Conservation (phyloP, 192 early-diverging fungal species). For the Backusella circina region DNA sequence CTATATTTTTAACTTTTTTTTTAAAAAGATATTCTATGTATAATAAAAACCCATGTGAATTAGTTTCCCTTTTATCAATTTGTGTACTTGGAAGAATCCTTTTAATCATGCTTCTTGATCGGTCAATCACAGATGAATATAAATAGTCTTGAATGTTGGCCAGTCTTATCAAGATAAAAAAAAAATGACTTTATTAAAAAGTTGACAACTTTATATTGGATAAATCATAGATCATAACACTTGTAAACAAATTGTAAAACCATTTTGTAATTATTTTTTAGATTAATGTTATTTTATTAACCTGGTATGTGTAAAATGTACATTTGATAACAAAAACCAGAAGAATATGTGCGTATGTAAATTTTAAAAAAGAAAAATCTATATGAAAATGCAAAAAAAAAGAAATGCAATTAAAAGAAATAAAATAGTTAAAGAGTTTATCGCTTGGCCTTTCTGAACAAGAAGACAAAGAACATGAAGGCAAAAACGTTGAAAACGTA, state of each 20-base stretch:
- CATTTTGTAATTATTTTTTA: background rate
- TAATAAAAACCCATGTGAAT: background rate
- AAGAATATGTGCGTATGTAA: background rate
- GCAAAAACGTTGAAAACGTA: constrained; percentile 46
- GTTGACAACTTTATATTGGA: too few relatives aligned
- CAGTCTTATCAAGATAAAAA: too few relatives aligned
- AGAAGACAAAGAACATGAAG: constrained; percentile 35
- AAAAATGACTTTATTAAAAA: background rate
- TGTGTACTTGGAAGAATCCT: too few relatives aligned
- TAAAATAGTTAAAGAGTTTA: constrained; percentile 8
- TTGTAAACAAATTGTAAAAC: background rate
- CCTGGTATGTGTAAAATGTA: background rate
- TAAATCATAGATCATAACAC: background rate
- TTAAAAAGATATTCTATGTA: background rate
- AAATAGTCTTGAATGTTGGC: too few relatives aligned
- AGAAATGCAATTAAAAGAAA: background rate
- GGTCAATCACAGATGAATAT: background rate
- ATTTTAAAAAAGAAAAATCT: too few relatives aligned
- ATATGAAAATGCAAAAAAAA: background rate
- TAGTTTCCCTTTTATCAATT: background rate
- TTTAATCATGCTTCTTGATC: background rate
- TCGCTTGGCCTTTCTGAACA: constrained; percentile 41
- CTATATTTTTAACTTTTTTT: background rate
- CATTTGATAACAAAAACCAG: background rate
- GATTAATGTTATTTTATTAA: background rate